Evolutionary conservation across 2,329 filamentous ascomycete genomes (phyloP).

Genomic region (Colletotrichum brevisporum): DNA sequence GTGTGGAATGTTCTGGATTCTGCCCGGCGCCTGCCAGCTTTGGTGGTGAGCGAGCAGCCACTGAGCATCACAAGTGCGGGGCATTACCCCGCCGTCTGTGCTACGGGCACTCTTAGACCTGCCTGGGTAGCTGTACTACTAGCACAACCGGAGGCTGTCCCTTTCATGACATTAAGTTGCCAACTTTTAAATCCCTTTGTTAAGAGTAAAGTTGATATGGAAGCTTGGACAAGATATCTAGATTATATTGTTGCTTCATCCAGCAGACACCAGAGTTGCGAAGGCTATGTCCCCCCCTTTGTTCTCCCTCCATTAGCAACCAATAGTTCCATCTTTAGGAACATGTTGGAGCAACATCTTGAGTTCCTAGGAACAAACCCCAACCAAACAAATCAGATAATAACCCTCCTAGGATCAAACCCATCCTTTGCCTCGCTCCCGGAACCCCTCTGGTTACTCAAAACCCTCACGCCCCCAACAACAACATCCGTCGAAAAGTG

Average conservation of each 20-base stretch:
- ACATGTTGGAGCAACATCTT: too few relatives aligned
- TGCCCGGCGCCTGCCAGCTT: background rate
- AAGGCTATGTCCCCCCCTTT: too few relatives aligned
- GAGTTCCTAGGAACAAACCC: background rate
- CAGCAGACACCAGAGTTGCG: too few relatives aligned
- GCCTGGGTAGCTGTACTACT: too few relatives aligned
- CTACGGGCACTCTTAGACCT: too few relatives aligned
- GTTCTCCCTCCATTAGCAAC: too few relatives aligned
- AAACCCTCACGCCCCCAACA: slow-evolving; percentile 52
- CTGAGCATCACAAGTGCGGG: slow-evolving; percentile 37
- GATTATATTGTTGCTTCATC: too few relatives aligned
- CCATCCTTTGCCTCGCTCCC: slow-evolving; percentile 23
- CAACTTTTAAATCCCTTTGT: too few relatives aligned
- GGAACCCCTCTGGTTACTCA: slow-evolving; percentile 62
- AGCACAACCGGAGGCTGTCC: too few relatives aligned
- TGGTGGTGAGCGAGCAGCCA: slow-evolving; percentile 19
- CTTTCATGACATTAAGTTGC: too few relatives aligned
- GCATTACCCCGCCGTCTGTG: slow-evolving; percentile 33
- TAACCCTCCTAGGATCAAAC: slow-evolving; percentile 8
- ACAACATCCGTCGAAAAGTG: slow-evolving; percentile 58
- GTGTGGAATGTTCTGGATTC: slow-evolving; percentile 43
- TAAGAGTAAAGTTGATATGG: background rate
- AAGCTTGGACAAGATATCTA: too few relatives aligned
- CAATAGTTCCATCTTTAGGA: too few relatives aligned
- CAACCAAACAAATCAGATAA: background rate